phyloP scores from a whole-genome alignment of 1,139 yeast genomes.

The Protomyces lactucae-debilis region DNA sequence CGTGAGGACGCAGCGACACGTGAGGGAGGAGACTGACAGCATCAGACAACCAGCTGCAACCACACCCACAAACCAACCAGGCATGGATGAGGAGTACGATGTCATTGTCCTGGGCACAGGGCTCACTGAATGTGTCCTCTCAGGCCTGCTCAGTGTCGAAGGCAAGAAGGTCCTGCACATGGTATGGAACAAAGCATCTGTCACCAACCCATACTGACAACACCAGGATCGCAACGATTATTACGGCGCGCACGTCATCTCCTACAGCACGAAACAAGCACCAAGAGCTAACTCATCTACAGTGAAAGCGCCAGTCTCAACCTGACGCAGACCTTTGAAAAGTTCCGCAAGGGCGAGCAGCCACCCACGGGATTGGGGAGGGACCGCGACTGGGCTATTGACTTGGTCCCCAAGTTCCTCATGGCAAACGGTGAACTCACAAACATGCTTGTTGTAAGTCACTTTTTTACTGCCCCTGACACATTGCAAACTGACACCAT shows the following conservation, averaged over 20 bases:
- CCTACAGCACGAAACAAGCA: background rate
- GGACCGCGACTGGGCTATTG: slow-evolving; percentile 97
- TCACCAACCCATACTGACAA: background rate
- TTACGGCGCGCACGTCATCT: slow-evolving; percentile 59
- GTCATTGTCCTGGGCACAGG: slow-evolving; percentile 83
- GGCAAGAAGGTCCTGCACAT: slow-evolving; percentile 95
- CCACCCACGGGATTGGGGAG: slow-evolving; percentile 74
- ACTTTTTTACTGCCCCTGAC: no score
- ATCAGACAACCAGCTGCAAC: no score
- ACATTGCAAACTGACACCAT: background rate
- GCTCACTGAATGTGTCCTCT: slow-evolving; percentile 88
- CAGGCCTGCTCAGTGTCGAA: slow-evolving; percentile 90
- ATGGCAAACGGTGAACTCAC: slow-evolving; percentile 99
- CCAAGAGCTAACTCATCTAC: background rate
- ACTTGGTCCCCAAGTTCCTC: slow-evolving; percentile 89
- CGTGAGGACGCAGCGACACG: no score
- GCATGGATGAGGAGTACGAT: slow-evolving; percentile 94
- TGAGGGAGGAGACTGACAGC: no score
- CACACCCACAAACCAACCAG: no score
- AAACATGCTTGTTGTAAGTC: slow-evolving; percentile 55
- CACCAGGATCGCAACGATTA: slow-evolving; percentile 78
- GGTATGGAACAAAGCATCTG: slow-evolving; percentile 8
- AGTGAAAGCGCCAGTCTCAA: slow-evolving; percentile 62
- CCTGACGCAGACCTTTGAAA: slow-evolving; percentile 47
- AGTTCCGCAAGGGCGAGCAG: slow-evolving; percentile 50